These are phyloP conservation scores for Trichophyton simii DNA, from an alignment of 2,329 filamentous ascomycete genomes.

Conservation along the genomic window DNA sequence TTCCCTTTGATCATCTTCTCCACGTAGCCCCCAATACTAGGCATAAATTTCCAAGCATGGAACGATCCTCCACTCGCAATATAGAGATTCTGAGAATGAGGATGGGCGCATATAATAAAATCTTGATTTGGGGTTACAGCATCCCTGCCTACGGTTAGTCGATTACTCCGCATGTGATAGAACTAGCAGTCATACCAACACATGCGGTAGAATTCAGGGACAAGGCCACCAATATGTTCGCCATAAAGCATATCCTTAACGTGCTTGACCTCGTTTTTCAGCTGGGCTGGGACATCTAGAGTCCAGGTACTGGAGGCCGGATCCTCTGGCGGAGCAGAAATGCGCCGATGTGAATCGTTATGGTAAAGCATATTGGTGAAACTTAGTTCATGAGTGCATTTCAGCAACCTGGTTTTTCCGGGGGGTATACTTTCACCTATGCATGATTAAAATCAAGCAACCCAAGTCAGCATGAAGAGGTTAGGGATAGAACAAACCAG, in stretches of 20 bases:
- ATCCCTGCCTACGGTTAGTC: conserved; percentile 23
- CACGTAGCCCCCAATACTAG: conserved; percentile 40
- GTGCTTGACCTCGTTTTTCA: conserved; percentile 3
- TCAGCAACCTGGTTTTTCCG: neutral
- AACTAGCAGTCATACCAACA: conserved; percentile 3
- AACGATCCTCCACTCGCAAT: conserved; percentile 42
- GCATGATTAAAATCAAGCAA: neutral
- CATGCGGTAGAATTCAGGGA: conserved; percentile 6
- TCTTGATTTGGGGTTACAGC: conserved; percentile 43
- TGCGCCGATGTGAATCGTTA: neutral
- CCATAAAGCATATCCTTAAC: conserved; percentile 4
- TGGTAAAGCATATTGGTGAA: conserved; percentile 6
- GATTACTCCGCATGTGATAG: neutral
- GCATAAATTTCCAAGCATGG: conserved; percentile 43
- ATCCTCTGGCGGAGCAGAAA: conserved; percentile 4
- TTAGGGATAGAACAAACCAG: neutral
- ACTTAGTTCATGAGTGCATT: conserved; percentile 8
- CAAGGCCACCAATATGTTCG: neutral
- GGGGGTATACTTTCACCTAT: conserved; percentile 7
- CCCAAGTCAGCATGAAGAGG: neutral
- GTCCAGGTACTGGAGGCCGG: neutral
- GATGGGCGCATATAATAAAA: conserved; percentile 42
- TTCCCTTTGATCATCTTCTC: conserved; percentile 36
- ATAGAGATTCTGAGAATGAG: conserved; percentile 31
- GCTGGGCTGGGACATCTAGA: conserved; percentile 1